Percentiles rank a stretch among this genome's conserved stretches.
phyloP scores from a whole-genome alignment of 225 moss, liverwort and hornwort species.

The Marchantia paleacea region DNA sequence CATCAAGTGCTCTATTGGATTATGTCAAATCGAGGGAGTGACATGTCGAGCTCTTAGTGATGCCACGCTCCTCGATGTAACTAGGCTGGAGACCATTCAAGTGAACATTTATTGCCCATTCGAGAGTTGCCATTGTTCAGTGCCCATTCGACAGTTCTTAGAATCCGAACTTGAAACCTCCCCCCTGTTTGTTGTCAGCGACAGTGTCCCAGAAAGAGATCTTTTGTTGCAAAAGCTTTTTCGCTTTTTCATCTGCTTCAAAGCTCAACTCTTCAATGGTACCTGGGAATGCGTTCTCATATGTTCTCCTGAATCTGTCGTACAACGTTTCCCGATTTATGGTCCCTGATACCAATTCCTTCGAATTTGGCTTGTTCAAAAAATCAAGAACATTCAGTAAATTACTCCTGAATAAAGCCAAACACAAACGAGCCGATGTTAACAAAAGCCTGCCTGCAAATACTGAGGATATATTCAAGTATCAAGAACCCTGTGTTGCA shows the following conservation, averaged over 20 bases:
- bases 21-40: no score
- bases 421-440: background rate
- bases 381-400: slow-evolving; percentile 79
- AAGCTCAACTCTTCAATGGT: slow-evolving; percentile 47
- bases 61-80: no score
- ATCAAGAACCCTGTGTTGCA: background rate
- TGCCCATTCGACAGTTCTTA: background rate
- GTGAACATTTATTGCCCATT: no score
- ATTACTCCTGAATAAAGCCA: slow-evolving; percentile 56
- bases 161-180: slow-evolving; percentile 77
- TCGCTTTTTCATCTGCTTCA: slow-evolving; percentile 38
- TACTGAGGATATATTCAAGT: background rate
- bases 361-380: slow-evolving; percentile 81
- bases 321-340: slow-evolving; percentile 69
- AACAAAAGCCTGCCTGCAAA: background rate
- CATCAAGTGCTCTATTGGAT: no score
- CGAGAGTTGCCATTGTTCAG: no score
- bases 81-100: no score
- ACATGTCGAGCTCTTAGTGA: no score
- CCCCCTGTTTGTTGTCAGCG: slow-evolving; percentile 66
- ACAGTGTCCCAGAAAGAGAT: slow-evolving; percentile 70
- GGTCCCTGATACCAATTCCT: slow-evolving; percentile 85
- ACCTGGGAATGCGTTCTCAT: slow-evolving; percentile 61
- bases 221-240: slow-evolving; percentile 24
- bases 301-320: slow-evolving; percentile 60